These are phyloP conservation scores for Paramarasmius palmivorus DNA, from an alignment of 1,284 basidiomycete species.

Conservation along the genomic window DNA sequence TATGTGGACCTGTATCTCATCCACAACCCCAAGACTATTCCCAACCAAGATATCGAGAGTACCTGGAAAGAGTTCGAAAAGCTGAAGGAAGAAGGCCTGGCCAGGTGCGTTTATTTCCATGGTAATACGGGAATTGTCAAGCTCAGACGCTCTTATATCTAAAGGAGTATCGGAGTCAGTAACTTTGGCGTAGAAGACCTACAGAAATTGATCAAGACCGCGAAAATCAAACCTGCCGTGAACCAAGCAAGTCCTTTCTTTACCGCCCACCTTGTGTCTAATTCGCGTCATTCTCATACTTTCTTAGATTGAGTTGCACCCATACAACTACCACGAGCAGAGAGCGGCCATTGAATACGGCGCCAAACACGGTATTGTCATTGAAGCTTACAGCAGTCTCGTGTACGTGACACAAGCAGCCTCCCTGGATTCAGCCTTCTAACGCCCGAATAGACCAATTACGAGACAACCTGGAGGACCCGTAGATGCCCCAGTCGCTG, in stretches of 20 bases:
- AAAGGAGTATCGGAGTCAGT: slow-evolving; percentile 79
- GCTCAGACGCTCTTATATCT: no score
- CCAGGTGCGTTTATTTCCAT: slow-evolving; percentile 42
- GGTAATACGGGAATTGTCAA: no score
- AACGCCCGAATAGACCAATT: slow-evolving; percentile 67
- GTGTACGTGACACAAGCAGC: slow-evolving; percentile 38
- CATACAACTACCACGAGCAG: slow-evolving; percentile 63
- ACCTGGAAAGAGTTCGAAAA: slow-evolving; percentile 71
- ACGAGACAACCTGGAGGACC: slow-evolving; percentile 70
- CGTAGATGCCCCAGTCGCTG: slow-evolving; percentile 61
- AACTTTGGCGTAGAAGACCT: slow-evolving; percentile 68
- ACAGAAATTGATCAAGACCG: slow-evolving; percentile 54
- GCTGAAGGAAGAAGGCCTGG: slow-evolving; percentile 59
- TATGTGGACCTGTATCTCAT: slow-evolving; percentile 77
- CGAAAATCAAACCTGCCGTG: slow-evolving; percentile 67
- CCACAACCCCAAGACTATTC: slow-evolving; percentile 47
- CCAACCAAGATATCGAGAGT: slow-evolving; percentile 46
- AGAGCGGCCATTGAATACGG: slow-evolving; percentile 61
- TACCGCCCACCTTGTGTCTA: no score
- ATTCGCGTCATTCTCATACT: not conserved
- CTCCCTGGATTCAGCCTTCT: not conserved
- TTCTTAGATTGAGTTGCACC: slow-evolving; percentile 61
- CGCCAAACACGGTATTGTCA: slow-evolving; percentile 60
- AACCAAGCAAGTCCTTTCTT: slow-evolving; percentile 65
- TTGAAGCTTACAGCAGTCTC: slow-evolving; percentile 73